Evolutionary conservation across 2,329 filamentous ascomycete species (phyloP), one percentile per base, ranked within the genome.

Genomic region (Arthrobotrys pseudoclavata): DNA sequence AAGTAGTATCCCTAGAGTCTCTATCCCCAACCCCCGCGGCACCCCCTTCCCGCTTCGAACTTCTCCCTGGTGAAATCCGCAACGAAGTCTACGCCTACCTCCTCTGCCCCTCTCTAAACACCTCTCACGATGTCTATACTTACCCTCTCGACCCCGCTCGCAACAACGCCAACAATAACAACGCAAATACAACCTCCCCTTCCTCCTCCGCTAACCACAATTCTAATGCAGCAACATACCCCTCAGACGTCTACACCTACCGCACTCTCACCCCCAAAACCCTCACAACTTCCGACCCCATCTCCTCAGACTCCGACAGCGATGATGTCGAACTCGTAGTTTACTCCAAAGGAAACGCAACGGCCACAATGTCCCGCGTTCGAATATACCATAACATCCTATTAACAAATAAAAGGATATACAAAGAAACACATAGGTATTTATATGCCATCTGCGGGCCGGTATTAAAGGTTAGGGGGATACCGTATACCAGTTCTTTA

Each of bases 21-120:
- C 7, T 57, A 9, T 10, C 31, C n/a, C 18, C 55, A 3, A 50
- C 26, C 22, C 52, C 50, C 1, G 9, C 22, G 10, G 48, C 52
- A 6, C 53, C 40, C 7, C 62, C 29, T 6, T 76, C 64, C 15
- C 57, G 57, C 40, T 76, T 76, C 31, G 71, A 76, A 40, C 55
- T 61, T 4, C 71, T 76, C n/a, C 71, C 71, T 34, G 71, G 71
- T 48, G 71, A 76, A 29, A 64, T 76, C 24, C 29, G 71, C 6
- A 76, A 76, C 26, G 71, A 76, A 26, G 63, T 76, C 24, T 76
- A 76, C 64, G 64, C 55, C 15, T 76, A 76, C 64, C 71, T 76
- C 2, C 48, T 76, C 24, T 55, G 29, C 15, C 71, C 71, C 1
- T 26, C 64, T 18, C 57, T 60, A 52, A 76, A 76, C 64, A 76